Percentiles rank a stretch among this genome's conserved stretches.
phyloP scores from a whole-genome alignment of 2,329 filamentous ascomycete species.

The Fusarium duplospermum region DNA sequence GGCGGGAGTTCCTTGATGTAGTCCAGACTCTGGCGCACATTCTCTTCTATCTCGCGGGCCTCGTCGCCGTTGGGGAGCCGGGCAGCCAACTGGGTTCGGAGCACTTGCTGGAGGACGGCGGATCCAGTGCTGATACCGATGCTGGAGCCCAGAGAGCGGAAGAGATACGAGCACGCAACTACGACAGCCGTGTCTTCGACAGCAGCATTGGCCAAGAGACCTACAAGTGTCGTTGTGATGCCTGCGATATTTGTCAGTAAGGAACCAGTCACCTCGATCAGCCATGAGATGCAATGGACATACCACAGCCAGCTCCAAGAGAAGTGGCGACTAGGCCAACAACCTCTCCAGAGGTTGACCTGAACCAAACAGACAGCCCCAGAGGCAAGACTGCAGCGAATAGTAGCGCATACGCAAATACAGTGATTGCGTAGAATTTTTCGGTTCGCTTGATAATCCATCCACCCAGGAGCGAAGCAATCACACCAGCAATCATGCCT shows the following conservation, averaged over 20 bases:
- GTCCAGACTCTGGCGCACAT: slow-evolving; percentile 76
- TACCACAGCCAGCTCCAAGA: slow-evolving; percentile 53
- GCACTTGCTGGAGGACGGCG: slow-evolving; percentile 76
- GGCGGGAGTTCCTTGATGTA: slow-evolving; percentile 75
- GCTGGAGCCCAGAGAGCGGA: slow-evolving; percentile 82
- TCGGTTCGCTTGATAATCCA: slow-evolving; percentile 77
- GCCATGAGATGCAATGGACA: slow-evolving; percentile 3
- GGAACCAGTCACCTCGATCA: not conserved
- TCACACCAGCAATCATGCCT: slow-evolving; percentile 70
- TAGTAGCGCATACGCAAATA: slow-evolving; percentile 65
- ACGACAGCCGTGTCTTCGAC: slow-evolving; percentile 78
- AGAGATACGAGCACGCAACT: slow-evolving; percentile 84
- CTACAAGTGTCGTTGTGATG: slow-evolving; percentile 78
- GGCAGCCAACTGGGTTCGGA: slow-evolving; percentile 67
- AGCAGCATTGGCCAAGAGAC: slow-evolving; percentile 75
- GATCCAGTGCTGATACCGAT: slow-evolving; percentile 78
- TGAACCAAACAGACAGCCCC: slow-evolving; percentile 61
- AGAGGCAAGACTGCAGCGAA: slow-evolving; percentile 66
- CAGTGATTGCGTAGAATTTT: slow-evolving; percentile 76
- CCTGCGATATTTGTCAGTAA: slow-evolving; percentile 52
- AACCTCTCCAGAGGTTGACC: slow-evolving; percentile 64
- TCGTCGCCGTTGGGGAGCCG: slow-evolving; percentile 67
- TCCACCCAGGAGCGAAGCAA: slow-evolving; percentile 73
- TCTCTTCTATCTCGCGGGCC: slow-evolving; percentile 73
- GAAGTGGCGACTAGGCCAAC: slow-evolving; percentile 65